Percentiles rank a stretch among this genome's conserved stretches.
Conservation (phyloP, 108 stramenopile species). For the Cyclostephanos tholiformis region DNA sequence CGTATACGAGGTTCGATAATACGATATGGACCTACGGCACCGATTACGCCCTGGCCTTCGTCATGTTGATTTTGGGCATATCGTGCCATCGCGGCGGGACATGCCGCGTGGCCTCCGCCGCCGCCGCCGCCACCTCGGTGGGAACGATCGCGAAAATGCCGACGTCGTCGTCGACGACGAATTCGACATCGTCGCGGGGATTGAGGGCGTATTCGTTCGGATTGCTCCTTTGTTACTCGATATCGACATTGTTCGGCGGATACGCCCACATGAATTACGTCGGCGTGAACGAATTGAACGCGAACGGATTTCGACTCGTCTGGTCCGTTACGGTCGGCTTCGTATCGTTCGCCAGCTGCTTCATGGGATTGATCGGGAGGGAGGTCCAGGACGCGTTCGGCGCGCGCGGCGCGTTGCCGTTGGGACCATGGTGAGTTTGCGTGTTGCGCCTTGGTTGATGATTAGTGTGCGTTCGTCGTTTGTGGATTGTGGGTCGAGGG, state of each 20-base stretch:
- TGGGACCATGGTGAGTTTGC: constrained; percentile 16
- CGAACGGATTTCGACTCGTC: constrained; percentile 61
- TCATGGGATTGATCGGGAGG: constrained; percentile 73
- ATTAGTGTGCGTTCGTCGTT: no score
- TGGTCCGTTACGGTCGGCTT: constrained; percentile 88
- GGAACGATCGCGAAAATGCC: no score
- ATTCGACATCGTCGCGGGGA: constrained; percentile 2
- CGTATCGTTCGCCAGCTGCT: constrained; percentile 67
- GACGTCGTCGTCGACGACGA: no score
- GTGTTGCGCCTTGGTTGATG: background rate
- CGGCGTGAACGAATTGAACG: constrained; percentile 49
- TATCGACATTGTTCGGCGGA: constrained; percentile 72
- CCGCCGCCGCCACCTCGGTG: no score
- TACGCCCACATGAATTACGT: constrained; percentile 68
- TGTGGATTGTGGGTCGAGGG: background rate
- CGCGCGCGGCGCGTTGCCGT: constrained; percentile 17
- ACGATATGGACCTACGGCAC: constrained; percentile 82
- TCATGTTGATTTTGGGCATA: constrained; percentile 55
- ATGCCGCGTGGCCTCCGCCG: no score
- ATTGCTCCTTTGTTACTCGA: constrained; percentile 62
- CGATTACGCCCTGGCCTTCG: constrained; percentile 69
- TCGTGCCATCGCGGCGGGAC: no score
- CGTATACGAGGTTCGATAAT: constrained; percentile 71
- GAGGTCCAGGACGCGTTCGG: constrained; percentile 56
- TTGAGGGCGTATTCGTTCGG: constrained; percentile 25